phyloP scores from a whole-genome alignment of 2,329 filamentous ascomycete genomes.

The Podosphaera fusca region DNA sequence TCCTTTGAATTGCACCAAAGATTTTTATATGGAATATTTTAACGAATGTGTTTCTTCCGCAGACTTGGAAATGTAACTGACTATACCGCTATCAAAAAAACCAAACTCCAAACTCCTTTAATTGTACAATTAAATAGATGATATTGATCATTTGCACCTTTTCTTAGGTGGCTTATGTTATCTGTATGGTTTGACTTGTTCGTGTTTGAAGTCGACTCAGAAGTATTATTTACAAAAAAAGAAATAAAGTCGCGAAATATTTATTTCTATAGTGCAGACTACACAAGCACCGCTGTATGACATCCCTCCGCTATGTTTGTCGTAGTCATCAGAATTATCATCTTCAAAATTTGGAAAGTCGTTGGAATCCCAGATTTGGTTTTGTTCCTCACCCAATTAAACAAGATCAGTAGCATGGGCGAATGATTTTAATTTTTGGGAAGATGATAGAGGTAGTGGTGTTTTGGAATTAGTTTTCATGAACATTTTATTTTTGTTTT shows the following conservation, averaged over 20 bases:
- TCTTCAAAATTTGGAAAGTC: background rate
- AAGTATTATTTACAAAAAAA: no score
- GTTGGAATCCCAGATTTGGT: background rate
- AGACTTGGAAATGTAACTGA: background rate
- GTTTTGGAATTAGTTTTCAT: background rate
- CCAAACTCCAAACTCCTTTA: background rate
- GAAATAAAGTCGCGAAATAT: no score
- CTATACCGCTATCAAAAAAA: background rate
- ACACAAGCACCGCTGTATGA: no score
- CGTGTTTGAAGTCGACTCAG: no score
- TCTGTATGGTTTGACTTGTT: no score
- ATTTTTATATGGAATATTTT: background rate
- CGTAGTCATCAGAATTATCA: background rate
- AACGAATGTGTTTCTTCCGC: background rate
- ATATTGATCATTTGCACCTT: background rate
- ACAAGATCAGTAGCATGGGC: background rate
- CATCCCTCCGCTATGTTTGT: no score
- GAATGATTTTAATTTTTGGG: background rate
- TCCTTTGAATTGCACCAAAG: background rate
- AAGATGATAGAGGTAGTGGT: background rate
- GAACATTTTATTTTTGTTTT: background rate
- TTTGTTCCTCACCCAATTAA: background rate
- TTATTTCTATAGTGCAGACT: no score
- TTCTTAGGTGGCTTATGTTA: no score
- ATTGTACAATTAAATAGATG: background rate